Evolutionary conservation across 2,329 filamentous ascomycete species (phyloP), one percentile per base, ranked within the genome.

Genomic region (Ascomycota sp.): DNA sequence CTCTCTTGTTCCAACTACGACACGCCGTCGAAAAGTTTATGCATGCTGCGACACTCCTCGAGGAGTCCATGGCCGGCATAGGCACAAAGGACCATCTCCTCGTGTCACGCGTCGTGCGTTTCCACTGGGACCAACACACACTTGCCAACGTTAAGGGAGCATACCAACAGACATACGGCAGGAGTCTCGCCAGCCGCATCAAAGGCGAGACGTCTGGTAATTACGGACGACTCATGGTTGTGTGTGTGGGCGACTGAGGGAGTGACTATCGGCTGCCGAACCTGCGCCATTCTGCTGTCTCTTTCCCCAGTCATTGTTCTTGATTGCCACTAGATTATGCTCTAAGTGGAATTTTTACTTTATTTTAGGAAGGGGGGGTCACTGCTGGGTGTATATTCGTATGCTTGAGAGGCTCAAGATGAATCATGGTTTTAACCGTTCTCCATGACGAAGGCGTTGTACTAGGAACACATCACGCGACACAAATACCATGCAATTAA

Each of bases 1-100:
- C 82, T 0, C 64, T 95, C 1, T 55, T 89, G 19, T 73, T 72
- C 47, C 82, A 93, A 50, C 57, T 94, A n/a, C 65, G 66, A 8
- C 63, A 75, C 9, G 86, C 79, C 3, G 57, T 68, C 5, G 82
- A 94, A 52, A 80, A 76, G 39, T 81, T 80, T 34, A 76, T 80
- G 62, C 75, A 82, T 38, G 85, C 92, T 42, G 89, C 85, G 1
- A 57, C 65, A 15, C 59, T 81, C 4, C 62, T 95, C n/a, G 83
- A 94, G 47, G 77, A 79, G 10, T 63, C 77, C 11, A 95, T 95
- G 86, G 65, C 69, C 2, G 89, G 86, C 0, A 43, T 76, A 38
- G 86, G 86, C 3, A 95, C 89, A 8, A 86, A 89, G 50, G 85
- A 98, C 37, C 58, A 72, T 21, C 60, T 85, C 7, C 64, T 95